Evolutionary conservation across 2,329 filamentous ascomycete species (phyloP).

Genomic region (Huntiella abstrusa): DNA sequence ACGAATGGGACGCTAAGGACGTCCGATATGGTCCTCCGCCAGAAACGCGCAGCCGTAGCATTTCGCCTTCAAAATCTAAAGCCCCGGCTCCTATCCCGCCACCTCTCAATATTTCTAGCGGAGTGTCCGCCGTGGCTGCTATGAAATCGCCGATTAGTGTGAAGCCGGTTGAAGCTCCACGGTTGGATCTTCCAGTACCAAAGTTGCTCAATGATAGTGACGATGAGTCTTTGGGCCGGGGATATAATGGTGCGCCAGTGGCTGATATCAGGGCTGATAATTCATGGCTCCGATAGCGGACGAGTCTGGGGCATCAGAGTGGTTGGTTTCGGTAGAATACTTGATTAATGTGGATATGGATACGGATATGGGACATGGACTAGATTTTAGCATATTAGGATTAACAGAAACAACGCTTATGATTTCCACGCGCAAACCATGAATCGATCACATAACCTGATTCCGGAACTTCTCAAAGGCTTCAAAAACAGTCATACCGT

Average conservation of each 20-base stretch:
- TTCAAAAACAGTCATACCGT: constrained; percentile 43
- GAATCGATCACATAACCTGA: neutral
- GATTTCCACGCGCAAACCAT: too few relatives aligned
- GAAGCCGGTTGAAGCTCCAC: constrained; percentile 3
- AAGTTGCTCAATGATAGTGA: constrained; percentile 10
- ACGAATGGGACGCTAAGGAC: constrained; percentile 69
- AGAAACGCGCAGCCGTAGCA: constrained; percentile 14
- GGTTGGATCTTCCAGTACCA: constrained; percentile 9
- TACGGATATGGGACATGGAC: too few relatives aligned
- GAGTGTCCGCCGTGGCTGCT: neutral
- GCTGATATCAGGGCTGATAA: constrained; percentile 10
- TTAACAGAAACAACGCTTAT: too few relatives aligned
- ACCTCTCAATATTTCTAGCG: constrained; percentile 1
- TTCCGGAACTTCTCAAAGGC: constrained; percentile 28
- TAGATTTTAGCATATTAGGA: too few relatives aligned
- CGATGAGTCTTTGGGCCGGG: constrained; percentile 5
- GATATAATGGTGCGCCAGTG: constrained; percentile 4
- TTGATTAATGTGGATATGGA: too few relatives aligned
- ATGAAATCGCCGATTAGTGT: neutral
- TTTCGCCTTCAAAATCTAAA: constrained; percentile 11
- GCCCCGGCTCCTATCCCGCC: constrained; percentile 1
- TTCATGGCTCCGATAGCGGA: constrained; percentile 11
- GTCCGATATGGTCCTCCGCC: constrained; percentile 54
- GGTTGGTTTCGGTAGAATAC: neutral
- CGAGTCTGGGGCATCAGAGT: neutral